phyloP scores from a whole-genome alignment of 441 rosid genomes.

The Bocquillonia castaneifolia region DNA sequence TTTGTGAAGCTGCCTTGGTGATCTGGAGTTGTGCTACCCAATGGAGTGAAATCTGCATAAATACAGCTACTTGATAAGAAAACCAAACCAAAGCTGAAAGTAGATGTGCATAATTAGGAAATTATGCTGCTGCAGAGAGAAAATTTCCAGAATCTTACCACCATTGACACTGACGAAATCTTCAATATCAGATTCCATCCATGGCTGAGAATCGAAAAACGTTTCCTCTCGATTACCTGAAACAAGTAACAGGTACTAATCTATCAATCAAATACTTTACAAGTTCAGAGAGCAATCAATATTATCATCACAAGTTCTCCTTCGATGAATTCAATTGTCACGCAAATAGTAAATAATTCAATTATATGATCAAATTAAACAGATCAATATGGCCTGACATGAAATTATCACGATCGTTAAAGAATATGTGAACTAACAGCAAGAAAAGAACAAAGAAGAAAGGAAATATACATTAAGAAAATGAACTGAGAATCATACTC shows the following conservation, averaged over 20 bases:
- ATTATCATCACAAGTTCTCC: no score
- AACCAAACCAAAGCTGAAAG: neutral
- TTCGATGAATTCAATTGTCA: no score
- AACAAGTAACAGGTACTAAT: constrained; percentile 10
- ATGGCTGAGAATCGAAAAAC: constrained; percentile 48
- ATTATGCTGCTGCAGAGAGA: neutral
- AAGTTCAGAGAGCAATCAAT: neutral
- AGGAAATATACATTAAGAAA: neutral
- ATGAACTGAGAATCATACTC: constrained; percentile 33
- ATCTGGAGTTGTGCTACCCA: constrained; percentile 34
- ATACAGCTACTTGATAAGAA: constrained; percentile 6
- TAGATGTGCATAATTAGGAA: neutral
- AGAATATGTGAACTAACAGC: neutral
- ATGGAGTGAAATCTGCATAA: constrained; percentile 37
- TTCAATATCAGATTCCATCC: constrained; percentile 61
- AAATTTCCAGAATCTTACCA: constrained; percentile 30
- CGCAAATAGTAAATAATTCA: neutral
- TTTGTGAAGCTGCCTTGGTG: constrained; percentile 29
- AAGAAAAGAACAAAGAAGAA: neutral
- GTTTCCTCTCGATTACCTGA: constrained; percentile 36
- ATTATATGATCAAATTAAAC: neutral
- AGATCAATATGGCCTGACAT: neutral
- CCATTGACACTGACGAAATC: constrained; percentile 56
- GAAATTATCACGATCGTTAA: neutral
- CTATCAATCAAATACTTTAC: neutral